phyloP scores from a whole-genome alignment of 176 grass and related monocot species.

The Avena atlantica region DNA sequence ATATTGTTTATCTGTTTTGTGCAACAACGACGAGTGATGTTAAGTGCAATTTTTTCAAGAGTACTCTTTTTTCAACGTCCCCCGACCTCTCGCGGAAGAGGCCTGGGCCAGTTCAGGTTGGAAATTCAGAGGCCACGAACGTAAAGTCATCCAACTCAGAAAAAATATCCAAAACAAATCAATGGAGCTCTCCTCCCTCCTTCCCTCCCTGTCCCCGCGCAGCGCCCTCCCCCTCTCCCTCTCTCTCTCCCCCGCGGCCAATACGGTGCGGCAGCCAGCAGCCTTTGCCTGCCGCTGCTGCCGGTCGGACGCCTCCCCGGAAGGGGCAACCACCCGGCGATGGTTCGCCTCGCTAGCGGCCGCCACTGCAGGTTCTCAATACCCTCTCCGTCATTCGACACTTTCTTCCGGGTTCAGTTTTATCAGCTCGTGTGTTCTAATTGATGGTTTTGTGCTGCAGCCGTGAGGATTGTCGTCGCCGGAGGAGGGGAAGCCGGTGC shows the following conservation, averaged over 20 bases:
- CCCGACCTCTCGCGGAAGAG: neutral
- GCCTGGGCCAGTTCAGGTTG: neutral
- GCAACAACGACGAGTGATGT: too few species aligned
- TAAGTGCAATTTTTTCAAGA: too few species aligned
- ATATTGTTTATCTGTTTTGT: too few species aligned
- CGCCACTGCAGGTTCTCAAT: constrained; percentile 44
- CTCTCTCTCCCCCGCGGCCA: neutral
- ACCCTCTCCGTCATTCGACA: neutral
- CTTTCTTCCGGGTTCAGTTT: neutral
- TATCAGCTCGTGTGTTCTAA: neutral
- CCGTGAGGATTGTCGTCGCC: constrained; percentile 39
- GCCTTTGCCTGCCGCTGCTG: constrained; percentile 52
- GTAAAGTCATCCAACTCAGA: constrained; percentile 26
- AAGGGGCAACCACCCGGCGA: constrained; percentile 24
- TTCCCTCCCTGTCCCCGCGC: constrained; percentile 34
- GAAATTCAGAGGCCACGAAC: constrained; percentile 49
- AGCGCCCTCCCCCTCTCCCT: constrained; percentile 5
- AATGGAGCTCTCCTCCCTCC: constrained; percentile 77
- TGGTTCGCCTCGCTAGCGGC: constrained; percentile 55
- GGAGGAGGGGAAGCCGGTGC: constrained; percentile 58
- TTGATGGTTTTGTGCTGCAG: constrained; percentile 19
- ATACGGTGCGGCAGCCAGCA: constrained; percentile 1
- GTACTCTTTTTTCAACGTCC: too few species aligned
- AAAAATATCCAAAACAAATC: constrained; percentile 28
- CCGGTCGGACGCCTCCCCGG: constrained; percentile 23